Base-by-base conservation (phyloP, 2,329 filamentous ascomycete species). In the Calonectria hawksworthii region DNA sequence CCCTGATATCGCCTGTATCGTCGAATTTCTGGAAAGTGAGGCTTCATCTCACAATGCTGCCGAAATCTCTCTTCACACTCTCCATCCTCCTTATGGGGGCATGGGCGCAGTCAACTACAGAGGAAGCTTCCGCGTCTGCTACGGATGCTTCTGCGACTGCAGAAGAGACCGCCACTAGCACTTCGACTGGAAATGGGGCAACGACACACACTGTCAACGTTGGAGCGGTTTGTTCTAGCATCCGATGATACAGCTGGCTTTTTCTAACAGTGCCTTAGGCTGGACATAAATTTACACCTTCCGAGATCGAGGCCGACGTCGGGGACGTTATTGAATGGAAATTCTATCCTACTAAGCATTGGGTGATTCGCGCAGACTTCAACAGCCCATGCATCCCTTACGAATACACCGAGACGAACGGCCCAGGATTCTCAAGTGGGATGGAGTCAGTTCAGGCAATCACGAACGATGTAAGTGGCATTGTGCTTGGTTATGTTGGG, bases 341-440 rank as follows among this genome's bases (percentile, higher is more conserved):
- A 54, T 93, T 94, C 80, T 93, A 91, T 77, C 91, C 92, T 1
- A 86, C 86, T 28, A 92, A 90, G 67, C 92, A 94, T 80, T 92
- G 91, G 4, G 90, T 94, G n/a, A 90, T 90, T 11, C 88, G 91
- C 65, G 89, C 92, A 41, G 91, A 89, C 64, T 93, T 89, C 77
- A 83, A 85, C 2, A 85, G 86, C n/a, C 91, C 93, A 50, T 94
- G 93, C 74, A 89, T 93, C 54, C 92, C 93, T 0, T 93, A 91
- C 73, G 89, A 92, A 67, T 86, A 89, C 68, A 86, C 88, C 63
- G 86, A 86, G 0, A 75, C 86, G 63, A 87, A 90, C 32, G 84
- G 87, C 41, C 76, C 86, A 9, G 88, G 88, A 11, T 92, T 93
- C 80, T 92, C 87, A 78, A 90, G 88, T 69, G 91, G 90, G 4